These are phyloP conservation scores for Sungouiella thailandica DNA, from an alignment of 805 yeast species.

Conservation along the genomic window DNA sequence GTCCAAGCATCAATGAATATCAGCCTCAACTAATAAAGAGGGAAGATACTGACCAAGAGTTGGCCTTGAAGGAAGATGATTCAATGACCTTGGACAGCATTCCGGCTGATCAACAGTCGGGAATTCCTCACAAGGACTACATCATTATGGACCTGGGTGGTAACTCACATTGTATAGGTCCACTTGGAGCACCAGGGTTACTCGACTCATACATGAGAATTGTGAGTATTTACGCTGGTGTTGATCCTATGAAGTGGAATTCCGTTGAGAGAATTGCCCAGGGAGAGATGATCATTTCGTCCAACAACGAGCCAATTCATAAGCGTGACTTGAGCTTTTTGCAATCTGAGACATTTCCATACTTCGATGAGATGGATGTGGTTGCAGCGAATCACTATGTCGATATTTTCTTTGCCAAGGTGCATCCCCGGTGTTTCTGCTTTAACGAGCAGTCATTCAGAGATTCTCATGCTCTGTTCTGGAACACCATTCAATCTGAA, in stretches of 20 bases:
- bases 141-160: conserved; percentile 41
- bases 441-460: conserved; percentile 15
- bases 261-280: not conserved
- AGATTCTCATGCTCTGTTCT: conserved; percentile 1
- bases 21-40: too few relatives aligned
- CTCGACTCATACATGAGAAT: not conserved
- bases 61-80: not conserved
- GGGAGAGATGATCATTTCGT: conserved; percentile 1
- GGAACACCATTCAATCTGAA: not conserved
- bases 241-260: not conserved
- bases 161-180: conserved; percentile 38
- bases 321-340: not conserved
- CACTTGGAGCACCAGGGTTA: conserved; percentile 2
- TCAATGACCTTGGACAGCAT: not conserved
- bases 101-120: not conserved
- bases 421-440: conserved; percentile 42
- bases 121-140: conserved; percentile 8
- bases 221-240: not conserved
- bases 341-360: conserved; percentile 27
- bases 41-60: too few relatives aligned
- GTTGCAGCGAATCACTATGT: conserved; percentile 34
- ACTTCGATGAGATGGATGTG: conserved; percentile 26
- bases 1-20: too few relatives aligned
- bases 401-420: conserved; percentile 34
- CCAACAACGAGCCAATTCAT: conserved; percentile 2